Base-by-base conservation (phyloP, 169 alveolate species). In the Fabrea salina region DNA sequence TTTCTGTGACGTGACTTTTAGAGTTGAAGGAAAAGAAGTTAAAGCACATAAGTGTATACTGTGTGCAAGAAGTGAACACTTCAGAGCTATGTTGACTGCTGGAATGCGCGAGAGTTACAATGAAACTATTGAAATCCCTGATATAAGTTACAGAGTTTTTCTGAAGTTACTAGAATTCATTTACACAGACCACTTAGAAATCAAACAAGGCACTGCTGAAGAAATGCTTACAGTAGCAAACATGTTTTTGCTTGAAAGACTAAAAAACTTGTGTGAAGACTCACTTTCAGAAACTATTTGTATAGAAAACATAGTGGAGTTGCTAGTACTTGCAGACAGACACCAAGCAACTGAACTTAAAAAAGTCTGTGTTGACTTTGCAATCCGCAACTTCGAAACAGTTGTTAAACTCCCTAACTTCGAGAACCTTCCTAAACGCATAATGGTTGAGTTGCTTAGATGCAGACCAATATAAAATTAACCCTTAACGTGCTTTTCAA, bases 21-120 rank as follows among this genome's bases (percentile, higher is more conserved):
- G 75, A 27, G 39, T 87, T 3, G 90, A 84, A 27, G 86, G 70
- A 13, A 30, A 51, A 49, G 68, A 77, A 44, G 56, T 81, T 2
- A 43, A 75, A 72, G 93, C 89, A 0, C 89, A 87, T 59, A 87
- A 82, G 75, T 54, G 78, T n/a, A 84, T 87, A 25, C 67, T 87
- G 1, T 83, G 87, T 3, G 22, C 85, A 13, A 53, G 93, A 32
- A 80, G 93, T 59, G 89, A 80, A 50, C 79, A 72, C 41, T 87
- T 87, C 40, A 84, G 67, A 35, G 76, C 75, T 0, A 75, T 84
- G 86, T 74, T 87, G 44, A 39, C 41, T 30, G 66, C 75, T 25
- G 84, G 78, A 33, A 84, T 87, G 79, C 56, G 70, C 41, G 92
- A 87, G 30, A 49, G 87, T 6, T 8, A 41, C 27, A 77, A 76